Percentiles rank a stretch among this genome's conserved stretches.
Evolutionary conservation across 306 rosid species (phyloP).

Genomic region (Cicer judaicum): DNA sequence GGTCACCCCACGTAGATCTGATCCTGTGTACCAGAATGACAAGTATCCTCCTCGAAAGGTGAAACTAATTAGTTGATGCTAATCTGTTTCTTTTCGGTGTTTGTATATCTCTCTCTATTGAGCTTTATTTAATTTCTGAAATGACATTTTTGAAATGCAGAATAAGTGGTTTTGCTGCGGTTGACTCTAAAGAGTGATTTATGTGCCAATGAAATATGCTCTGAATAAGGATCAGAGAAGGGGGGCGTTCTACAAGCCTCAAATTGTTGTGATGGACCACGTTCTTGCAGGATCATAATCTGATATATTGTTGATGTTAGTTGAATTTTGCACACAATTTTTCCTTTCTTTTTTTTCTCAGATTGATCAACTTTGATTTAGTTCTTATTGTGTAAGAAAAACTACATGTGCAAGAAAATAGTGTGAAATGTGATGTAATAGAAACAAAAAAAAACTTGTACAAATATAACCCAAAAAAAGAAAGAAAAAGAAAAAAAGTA

Average conservation of each 20-base stretch:
- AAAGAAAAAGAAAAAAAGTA: not conserved
- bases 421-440: constrained; percentile 26
- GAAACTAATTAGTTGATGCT: not conserved
- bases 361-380: not conserved
- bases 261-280: constrained; percentile 29
- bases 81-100: not conserved
- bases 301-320: constrained; percentile 16
- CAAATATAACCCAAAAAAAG: not conserved
- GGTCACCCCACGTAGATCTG: constrained; percentile 47
- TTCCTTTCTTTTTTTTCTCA: not conserved
- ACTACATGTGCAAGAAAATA: not conserved
- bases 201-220: not conserved
- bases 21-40: constrained; percentile 43
- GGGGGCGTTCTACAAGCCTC: constrained; percentile 15
- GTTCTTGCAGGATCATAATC: constrained; percentile 27
- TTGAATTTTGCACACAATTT: constrained; percentile 10
- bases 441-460: constrained; percentile 12
- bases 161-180: constrained; percentile 87
- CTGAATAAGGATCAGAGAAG: not conserved
- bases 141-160: constrained; percentile 58
- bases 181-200: not conserved
- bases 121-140: constrained; percentile 33
- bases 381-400: constrained; percentile 22
- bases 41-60: constrained; percentile 58
- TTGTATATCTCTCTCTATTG: constrained; percentile 5